These are phyloP conservation scores for Arachis hypogaea DNA, from an alignment of 306 rosid genomes.

Conservation along the genomic window DNA sequence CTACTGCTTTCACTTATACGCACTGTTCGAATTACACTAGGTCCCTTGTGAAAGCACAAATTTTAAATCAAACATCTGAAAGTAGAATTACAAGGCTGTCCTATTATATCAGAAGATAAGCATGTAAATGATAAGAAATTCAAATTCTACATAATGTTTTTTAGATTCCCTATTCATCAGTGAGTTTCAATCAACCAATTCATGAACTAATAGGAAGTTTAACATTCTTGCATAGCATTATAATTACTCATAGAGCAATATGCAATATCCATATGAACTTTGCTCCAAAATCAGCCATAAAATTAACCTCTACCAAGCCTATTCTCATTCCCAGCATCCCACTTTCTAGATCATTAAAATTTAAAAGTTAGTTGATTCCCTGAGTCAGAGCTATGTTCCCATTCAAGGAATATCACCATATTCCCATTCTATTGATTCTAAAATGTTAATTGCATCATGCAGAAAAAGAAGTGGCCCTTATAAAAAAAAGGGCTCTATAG, in stretches of 20 bases:
- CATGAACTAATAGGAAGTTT: conserved; percentile 19
- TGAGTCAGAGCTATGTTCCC: conserved; percentile 9
- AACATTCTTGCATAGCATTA: conserved; percentile 15
- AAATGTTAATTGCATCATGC: conserved; percentile 38
- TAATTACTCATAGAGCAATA: conserved; percentile 35
- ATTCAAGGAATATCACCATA: conserved; percentile 42
- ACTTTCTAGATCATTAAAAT: conserved; percentile 30
- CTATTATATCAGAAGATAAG: conserved; percentile 1
- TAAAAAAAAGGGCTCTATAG: conserved; percentile 18
- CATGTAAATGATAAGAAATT: conserved; percentile 4
- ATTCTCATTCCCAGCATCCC: conserved; percentile 28
- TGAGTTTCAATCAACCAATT: conserved; percentile 28
- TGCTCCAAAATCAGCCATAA: conserved; percentile 19
- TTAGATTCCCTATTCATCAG: conserved; percentile 5
- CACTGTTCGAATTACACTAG: conserved; percentile 3
- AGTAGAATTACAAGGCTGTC: not conserved
- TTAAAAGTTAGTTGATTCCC: conserved; percentile 33
- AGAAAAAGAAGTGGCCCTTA: conserved; percentile 42
- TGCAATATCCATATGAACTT: conserved; percentile 29
- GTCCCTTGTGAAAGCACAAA: conserved; percentile 16
- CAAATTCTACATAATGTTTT: conserved; percentile 27
- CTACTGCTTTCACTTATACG: conserved; percentile 17
- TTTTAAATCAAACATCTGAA: conserved; percentile 5
- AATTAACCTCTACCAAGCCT: conserved; percentile 24
- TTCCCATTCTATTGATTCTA: conserved; percentile 45